Evolutionary conservation across 768 basidiomycete genomes (phyloP).

Genomic region (Multifurca ochricompacta): DNA sequence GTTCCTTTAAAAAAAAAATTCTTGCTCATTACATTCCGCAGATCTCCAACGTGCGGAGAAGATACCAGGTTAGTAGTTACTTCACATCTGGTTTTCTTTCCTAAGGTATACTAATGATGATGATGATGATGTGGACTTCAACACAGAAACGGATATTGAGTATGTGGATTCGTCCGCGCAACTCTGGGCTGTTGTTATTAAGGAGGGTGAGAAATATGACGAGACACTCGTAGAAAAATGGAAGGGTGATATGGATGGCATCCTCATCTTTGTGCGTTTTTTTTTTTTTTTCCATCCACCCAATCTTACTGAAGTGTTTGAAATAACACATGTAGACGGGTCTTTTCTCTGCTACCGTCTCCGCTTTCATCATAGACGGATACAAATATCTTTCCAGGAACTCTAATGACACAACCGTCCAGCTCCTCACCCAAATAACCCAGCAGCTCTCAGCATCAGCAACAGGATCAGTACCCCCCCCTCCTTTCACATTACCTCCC

Average conservation of each 20-base stretch:
- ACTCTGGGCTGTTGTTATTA: slow-evolving; percentile 9
- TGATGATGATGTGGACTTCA: too few species aligned
- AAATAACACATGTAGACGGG: neutral
- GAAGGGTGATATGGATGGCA: slow-evolving; percentile 8
- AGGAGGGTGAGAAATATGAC: slow-evolving; percentile 11
- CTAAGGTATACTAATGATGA: too few species aligned
- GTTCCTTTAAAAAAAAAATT: too few species aligned
- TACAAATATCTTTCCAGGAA: neutral
- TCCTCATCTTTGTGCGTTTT: slow-evolving; percentile 4
- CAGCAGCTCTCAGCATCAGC: neutral
- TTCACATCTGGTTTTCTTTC: too few species aligned
- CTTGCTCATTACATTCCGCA: too few species aligned
- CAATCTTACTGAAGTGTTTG: neutral
- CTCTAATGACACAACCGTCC: slow-evolving; percentile 1
- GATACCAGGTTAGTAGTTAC: too few species aligned
- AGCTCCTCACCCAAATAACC: slow-evolving; percentile 9
- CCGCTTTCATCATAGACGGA: neutral
- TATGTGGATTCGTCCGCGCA: slow-evolving; percentile 10
- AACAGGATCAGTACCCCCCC: neutral
- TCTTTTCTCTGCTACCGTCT: slow-evolving; percentile 7
- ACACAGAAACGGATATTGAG: slow-evolving; percentile 8
- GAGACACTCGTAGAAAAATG: slow-evolving; percentile 5
- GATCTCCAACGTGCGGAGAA: too few species aligned
- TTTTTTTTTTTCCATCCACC: neutral
- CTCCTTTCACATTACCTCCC: neutral